Conservation (phyloP, 1,139 yeast genomes). For the Dujonia santamariae region DNA sequence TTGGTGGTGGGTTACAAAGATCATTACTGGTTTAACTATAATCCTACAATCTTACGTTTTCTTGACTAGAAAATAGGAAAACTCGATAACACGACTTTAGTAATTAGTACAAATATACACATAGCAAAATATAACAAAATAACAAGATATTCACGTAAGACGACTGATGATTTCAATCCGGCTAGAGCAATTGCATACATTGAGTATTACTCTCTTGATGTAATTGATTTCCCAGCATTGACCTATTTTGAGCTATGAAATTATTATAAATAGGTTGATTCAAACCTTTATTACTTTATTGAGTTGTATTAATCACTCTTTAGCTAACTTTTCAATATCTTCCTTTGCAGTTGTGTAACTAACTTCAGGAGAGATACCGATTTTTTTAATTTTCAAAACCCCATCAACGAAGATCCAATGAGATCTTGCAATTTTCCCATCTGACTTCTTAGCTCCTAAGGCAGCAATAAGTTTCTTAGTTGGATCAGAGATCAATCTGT, state of each 20-base stretch:
- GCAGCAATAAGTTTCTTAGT: conserved; percentile 60
- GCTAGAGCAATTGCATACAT: too few species aligned
- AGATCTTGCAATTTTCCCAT: conserved; percentile 79
- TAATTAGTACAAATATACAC: too few species aligned
- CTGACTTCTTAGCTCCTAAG: conserved; percentile 80
- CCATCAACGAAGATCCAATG: conserved; percentile 90
- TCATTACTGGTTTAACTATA: conserved; percentile 45
- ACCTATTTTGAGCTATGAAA: too few species aligned
- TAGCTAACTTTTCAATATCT: conserved; percentile 41
- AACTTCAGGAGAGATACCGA: conserved; percentile 76
- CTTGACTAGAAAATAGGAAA: too few species aligned
- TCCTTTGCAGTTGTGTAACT: conserved; percentile 64
- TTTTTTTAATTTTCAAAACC: conserved; percentile 56
- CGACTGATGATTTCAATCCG: too few species aligned
- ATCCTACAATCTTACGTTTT: conserved; percentile 26
- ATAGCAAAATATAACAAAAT: too few species aligned
- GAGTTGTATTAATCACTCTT: conserved; percentile 9
- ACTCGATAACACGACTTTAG: too few species aligned
- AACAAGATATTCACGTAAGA: too few species aligned
- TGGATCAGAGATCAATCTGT: conserved; percentile 76
- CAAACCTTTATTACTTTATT: too few species aligned
- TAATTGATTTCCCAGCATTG: too few species aligned
- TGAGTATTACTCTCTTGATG: too few species aligned
- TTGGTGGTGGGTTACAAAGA: conserved; percentile 90
- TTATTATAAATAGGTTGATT: too few species aligned